Percentiles rank a stretch among this genome's conserved stretches.
phyloP scores from a whole-genome alignment of 805 yeast species.

The Hanseniaspora vineae region DNA sequence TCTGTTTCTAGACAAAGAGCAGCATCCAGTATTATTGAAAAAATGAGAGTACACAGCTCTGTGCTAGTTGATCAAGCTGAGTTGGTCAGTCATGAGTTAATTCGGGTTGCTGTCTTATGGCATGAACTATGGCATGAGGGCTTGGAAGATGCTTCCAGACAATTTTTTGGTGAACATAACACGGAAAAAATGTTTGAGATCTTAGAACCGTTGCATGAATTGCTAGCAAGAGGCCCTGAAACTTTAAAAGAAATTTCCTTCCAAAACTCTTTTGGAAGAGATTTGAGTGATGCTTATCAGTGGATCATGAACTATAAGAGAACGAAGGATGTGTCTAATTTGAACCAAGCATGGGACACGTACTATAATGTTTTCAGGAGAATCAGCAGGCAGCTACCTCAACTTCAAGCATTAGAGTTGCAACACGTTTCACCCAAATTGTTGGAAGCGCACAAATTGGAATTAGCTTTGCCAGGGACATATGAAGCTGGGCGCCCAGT shows the following conservation, averaged over 20 bases:
- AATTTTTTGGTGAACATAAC: conserved; percentile 88
- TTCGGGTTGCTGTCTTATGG: conserved; percentile 92
- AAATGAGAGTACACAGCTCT: conserved; percentile 82
- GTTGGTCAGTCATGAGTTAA: conserved; percentile 82
- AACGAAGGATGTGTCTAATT: conserved; percentile 72
- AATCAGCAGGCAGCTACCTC: conserved; percentile 80
- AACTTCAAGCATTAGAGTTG: conserved; percentile 69
- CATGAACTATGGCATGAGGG: conserved; percentile 98
- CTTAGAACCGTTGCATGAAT: conserved; percentile 74
- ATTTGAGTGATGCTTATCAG: conserved; percentile 80
- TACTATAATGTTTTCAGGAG: conserved; percentile 89
- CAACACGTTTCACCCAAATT: conserved; percentile 91
- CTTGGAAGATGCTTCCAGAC: conserved; percentile 87
- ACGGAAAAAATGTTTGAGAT: conserved; percentile 90
- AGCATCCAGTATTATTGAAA: conserved; percentile 80
- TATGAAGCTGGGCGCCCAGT: conserved; percentile 76
- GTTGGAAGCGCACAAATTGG: conserved; percentile 63
- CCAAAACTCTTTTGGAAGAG: conserved; percentile 87
- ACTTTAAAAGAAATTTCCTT: conserved; percentile 89
- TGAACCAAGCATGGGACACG: conserved; percentile 97
- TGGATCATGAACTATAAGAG: conserved; percentile 82
- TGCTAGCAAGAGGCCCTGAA: conserved; percentile 78
- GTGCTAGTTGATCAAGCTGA: conserved; percentile 83
- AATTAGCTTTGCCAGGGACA: conserved; percentile 89
- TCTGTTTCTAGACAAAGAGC: conserved; percentile 82